phyloP scores from a whole-genome alignment of 768 basidiomycete species.

The Russula lepida region DNA sequence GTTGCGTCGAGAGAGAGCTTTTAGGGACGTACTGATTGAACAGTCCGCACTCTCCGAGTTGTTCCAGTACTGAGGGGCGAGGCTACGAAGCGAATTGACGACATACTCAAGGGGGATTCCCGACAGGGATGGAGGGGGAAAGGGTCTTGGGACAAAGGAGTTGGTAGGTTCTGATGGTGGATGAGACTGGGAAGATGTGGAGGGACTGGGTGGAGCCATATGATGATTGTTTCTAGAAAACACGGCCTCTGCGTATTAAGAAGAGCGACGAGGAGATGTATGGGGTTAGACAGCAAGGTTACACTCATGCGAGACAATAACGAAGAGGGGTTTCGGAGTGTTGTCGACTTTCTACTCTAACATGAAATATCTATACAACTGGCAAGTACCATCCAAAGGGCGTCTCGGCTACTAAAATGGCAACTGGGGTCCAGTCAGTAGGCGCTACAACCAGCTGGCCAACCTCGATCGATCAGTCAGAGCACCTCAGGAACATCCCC shows the following conservation, averaged over 20 bases:
- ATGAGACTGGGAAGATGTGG: conserved; percentile 13
- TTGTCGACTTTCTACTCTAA: neutral
- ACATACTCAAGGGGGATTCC: conserved; percentile 69
- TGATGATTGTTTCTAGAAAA: conserved; percentile 1
- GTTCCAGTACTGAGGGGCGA: conserved; percentile 66
- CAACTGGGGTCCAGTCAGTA: neutral
- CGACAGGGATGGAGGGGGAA: conserved; percentile 54
- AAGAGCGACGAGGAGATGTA: neutral
- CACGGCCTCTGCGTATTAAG: neutral
- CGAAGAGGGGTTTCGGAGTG: neutral
- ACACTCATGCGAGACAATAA: neutral
- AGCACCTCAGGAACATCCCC: neutral
- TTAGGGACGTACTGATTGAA: conserved; percentile 48
- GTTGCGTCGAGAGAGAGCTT: neutral
- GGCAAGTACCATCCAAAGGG: neutral
- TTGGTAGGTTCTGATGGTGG: conserved; percentile 21
- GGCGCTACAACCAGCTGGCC: neutral
- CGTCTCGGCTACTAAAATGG: conserved; percentile 5
- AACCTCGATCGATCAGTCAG: neutral
- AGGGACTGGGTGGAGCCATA: conserved; percentile 18
- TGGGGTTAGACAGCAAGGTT: neutral
- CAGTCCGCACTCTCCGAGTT: conserved; percentile 72
- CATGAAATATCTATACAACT: neutral
- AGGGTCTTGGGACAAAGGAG: conserved; percentile 47
- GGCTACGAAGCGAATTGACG: conserved; percentile 53